phyloP scores from a whole-genome alignment of 805 yeast species.

The Saccharomycopsis sp. region DNA sequence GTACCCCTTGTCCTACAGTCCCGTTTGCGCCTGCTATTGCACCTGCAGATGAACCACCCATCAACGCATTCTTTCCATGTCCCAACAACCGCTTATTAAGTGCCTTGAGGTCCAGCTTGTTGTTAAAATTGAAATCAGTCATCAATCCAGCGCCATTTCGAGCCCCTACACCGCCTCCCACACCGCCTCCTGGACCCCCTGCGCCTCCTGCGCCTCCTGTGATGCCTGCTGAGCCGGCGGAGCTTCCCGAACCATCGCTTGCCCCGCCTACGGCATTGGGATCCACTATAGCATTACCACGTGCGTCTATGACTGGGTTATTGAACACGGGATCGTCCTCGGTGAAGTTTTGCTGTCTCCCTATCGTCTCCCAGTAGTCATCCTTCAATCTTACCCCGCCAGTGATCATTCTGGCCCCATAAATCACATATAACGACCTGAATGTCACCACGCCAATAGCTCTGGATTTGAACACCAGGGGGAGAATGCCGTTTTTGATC shows the following conservation, averaged over 20 bases:
- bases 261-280: neutral
- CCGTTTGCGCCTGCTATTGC: neutral
- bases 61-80: slow-evolving; percentile 1
- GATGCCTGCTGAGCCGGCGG: neutral
- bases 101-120: neutral
- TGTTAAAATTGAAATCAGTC: neutral
- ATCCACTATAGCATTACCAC: neutral
- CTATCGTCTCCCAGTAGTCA: slow-evolving; percentile 49
- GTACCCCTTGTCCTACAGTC: neutral
- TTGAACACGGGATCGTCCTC: slow-evolving; percentile 37
- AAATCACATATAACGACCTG: slow-evolving; percentile 38
- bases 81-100: neutral
- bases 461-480: slow-evolving; percentile 18
- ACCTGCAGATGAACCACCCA: neutral
- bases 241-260: neutral
- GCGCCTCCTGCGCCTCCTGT: neutral
- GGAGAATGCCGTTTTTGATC: slow-evolving; percentile 17
- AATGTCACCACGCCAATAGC: slow-evolving; percentile 32
- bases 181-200: neutral
- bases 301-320: neutral
- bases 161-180: neutral
- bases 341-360: slow-evolving; percentile 37
- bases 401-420: slow-evolving; percentile 43
- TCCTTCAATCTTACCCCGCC: slow-evolving; percentile 44
- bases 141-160: neutral